These are phyloP conservation scores for Plasmodium gallinaceum DNA, from an alignment of 169 alveolate genomes.

Conservation along the genomic window DNA sequence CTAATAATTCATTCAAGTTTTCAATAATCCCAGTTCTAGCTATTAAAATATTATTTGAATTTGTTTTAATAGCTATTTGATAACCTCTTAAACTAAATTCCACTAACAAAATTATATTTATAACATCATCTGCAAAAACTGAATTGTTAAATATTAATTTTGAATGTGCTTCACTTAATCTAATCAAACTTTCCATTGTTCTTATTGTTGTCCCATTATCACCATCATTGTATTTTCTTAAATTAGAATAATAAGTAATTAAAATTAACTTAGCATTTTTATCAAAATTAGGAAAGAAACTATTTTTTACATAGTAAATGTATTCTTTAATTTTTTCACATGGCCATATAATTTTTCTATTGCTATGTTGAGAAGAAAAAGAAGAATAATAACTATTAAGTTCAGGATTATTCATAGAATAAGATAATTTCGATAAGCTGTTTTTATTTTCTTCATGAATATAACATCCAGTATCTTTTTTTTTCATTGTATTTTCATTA, in stretches of 20 bases:
- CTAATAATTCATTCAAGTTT: slow-evolving; percentile 16
- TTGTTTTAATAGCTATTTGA: slow-evolving; percentile 48
- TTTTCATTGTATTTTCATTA: not conserved
- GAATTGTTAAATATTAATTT: slow-evolving; percentile 87
- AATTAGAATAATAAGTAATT: slow-evolving; percentile 75
- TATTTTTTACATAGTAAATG: slow-evolving; percentile 73
- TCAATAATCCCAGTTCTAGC: slow-evolving; percentile 53
- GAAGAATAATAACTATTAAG: not conserved
- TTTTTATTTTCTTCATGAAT: not conserved
- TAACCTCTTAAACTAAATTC: slow-evolving; percentile 69
- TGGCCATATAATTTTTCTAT: slow-evolving; percentile 19
- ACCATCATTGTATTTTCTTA: slow-evolving; percentile 66
- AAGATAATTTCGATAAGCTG: not conserved
- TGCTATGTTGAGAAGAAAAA: slow-evolving; percentile 1
- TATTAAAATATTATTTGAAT: slow-evolving; percentile 27
- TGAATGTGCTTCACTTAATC: slow-evolving; percentile 96
- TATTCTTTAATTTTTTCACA: slow-evolving; percentile 80
- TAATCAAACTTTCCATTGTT: slow-evolving; percentile 91
- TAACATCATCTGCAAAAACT: slow-evolving; percentile 88
- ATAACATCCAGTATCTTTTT: not conserved
- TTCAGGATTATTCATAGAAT: not conserved
- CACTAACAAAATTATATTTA: slow-evolving; percentile 49
- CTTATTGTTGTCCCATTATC: slow-evolving; percentile 92
- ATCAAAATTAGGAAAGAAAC: slow-evolving; percentile 75
- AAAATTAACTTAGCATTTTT: slow-evolving; percentile 72